phyloP scores from a whole-genome alignment of 352 stramenopile species.

The Aphanomyces stellatus region DNA sequence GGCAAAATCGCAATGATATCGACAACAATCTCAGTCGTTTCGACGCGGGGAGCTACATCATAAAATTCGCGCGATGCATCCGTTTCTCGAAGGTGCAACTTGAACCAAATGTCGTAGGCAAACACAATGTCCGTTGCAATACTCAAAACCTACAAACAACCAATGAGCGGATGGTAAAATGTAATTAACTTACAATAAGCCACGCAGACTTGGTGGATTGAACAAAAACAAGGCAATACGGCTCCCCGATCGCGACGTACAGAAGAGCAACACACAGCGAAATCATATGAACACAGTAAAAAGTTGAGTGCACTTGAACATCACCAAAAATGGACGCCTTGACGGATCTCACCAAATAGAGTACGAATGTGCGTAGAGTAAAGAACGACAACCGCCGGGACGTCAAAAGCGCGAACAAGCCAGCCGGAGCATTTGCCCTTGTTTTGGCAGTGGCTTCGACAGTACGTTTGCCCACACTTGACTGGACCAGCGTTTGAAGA shows the following conservation, averaged over 20 bases:
- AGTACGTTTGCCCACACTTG: background rate
- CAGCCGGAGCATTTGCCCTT: too few species aligned
- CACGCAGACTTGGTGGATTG: slow-evolving; percentile 26
- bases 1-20: background rate
- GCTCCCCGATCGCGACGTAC: slow-evolving; percentile 49
- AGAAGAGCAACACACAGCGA: slow-evolving; percentile 17
- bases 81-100: background rate
- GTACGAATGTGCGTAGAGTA: too few species aligned
- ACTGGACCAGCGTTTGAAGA: background rate
- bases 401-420: too few species aligned
- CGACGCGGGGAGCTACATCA: background rate
- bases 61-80: background rate
- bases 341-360: too few species aligned
- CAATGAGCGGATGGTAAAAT: slow-evolving; percentile 20
- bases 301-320: slow-evolving; percentile 9
- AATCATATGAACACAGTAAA: slow-evolving; percentile 11
- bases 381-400: too few species aligned
- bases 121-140: background rate
- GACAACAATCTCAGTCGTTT: background rate
- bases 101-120: background rate
- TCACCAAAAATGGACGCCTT: background rate
- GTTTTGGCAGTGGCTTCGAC: too few species aligned
- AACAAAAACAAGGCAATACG: too few species aligned
- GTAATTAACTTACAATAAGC: background rate
- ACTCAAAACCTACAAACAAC: background rate